Evolutionary conservation across 2,329 filamentous ascomycete species (phyloP).

Genomic region (Amauroascus verrucosus): DNA sequence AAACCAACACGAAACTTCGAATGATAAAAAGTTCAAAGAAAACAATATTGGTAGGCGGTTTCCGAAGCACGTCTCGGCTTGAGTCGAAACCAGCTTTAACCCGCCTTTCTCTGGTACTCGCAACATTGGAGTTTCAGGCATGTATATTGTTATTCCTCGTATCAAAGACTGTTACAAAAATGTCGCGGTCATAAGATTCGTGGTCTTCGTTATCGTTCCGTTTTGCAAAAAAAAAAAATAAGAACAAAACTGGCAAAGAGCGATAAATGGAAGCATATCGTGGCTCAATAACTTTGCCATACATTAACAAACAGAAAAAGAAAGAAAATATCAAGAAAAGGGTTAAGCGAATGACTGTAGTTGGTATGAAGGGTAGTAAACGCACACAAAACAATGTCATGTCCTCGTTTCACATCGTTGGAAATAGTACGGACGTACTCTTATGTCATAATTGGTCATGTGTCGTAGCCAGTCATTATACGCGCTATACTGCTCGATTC

Average conservation of each 20-base stretch:
- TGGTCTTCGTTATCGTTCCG: slow-evolving; percentile 3
- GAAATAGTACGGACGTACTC: slow-evolving; percentile 1
- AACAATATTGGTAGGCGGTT: not conserved
- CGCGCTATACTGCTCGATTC: not conserved
- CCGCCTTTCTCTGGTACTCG: not conserved
- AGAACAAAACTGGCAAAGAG: not conserved
- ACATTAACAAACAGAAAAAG: not conserved
- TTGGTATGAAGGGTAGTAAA: not conserved
- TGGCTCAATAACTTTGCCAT: not conserved
- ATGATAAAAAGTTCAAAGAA: not conserved
- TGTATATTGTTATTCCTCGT: not conserved
- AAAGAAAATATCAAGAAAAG: not conserved
- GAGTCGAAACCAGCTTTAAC: not conserved
- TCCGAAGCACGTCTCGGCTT: not conserved
- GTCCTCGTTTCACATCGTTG: slow-evolving; percentile 9
- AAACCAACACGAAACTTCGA: not conserved
- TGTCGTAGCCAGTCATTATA: slow-evolving; percentile 7
- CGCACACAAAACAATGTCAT: slow-evolving; percentile 5
- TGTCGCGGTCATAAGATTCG: slow-evolving; percentile 8
- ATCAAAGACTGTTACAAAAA: slow-evolving; percentile 6
- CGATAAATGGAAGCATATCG: not conserved
- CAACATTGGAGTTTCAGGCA: not conserved
- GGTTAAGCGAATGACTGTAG: not conserved
- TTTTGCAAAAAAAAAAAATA: not conserved
- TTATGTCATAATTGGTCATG: slow-evolving; percentile 4